Evolutionary conservation across 1,284 basidiomycete species (phyloP).

Genomic region (Kalmanozyma brasiliensis): DNA sequence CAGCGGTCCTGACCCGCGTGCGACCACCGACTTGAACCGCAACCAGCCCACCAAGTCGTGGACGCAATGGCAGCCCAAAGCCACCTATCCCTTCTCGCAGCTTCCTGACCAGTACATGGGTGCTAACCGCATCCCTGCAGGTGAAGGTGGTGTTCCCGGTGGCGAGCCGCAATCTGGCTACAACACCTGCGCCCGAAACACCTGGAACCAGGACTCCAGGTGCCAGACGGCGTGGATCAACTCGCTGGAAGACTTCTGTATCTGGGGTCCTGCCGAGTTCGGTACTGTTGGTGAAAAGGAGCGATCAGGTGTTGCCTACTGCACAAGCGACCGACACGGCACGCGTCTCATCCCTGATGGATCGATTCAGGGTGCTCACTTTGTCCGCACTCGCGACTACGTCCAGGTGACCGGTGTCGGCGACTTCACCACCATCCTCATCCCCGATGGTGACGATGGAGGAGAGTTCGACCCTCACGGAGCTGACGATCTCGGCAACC

Average conservation of each 20-base stretch:
- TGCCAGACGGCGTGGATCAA: conserved; percentile 65
- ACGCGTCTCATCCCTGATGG: conserved; percentile 65
- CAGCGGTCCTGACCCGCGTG: conserved; percentile 38
- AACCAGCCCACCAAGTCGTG: conserved; percentile 57
- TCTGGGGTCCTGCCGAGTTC: conserved; percentile 55
- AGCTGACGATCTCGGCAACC: conserved; percentile 59
- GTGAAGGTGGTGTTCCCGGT: conserved; percentile 35
- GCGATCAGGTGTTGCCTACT: conserved; percentile 60
- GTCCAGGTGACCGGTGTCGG: conserved; percentile 63
- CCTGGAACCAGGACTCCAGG: conserved; percentile 52
- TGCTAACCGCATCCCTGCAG: conserved; percentile 42
- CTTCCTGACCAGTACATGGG: conserved; percentile 61
- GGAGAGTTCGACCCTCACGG: conserved; percentile 65
- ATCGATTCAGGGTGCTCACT: conserved; percentile 62
- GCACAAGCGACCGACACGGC: conserved; percentile 63
- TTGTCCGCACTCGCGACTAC: conserved; percentile 60
- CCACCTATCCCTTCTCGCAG: conserved; percentile 49
- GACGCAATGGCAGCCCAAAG: conserved; percentile 59
- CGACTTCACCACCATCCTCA: conserved; percentile 52
- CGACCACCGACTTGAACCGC: conserved; percentile 39
- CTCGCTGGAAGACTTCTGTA: conserved; percentile 62
- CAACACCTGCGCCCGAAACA: conserved; percentile 51
- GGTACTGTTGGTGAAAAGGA: conserved; percentile 61
- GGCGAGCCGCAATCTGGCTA: conserved; percentile 54
- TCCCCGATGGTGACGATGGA: conserved; percentile 53